A percentile compares a stretch with the other conserved stretches of the same genome.
Evolutionary conservation across 768 basidiomycete genomes (phyloP).

Genomic region (Agrocybe pediades): DNA sequence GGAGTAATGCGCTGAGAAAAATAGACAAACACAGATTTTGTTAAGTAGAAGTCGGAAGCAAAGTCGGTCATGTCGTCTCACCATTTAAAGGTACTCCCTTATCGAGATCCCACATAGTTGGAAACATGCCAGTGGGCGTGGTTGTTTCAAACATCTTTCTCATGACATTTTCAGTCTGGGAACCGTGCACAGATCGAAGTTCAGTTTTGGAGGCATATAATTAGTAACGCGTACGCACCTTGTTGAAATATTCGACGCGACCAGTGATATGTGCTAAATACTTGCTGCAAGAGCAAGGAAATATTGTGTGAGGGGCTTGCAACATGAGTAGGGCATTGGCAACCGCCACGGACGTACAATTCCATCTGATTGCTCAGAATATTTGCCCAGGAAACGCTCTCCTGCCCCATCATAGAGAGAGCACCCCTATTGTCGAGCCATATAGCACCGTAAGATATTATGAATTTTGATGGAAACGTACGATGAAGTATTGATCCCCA

Average conservation of each 20-base stretch:
- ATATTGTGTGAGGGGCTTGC: not conserved
- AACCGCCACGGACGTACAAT: slow-evolving; percentile 40
- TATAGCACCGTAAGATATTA: not conserved
- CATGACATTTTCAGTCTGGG: slow-evolving; percentile 21
- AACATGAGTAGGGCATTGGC: not conserved
- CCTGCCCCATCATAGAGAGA: slow-evolving; percentile 33
- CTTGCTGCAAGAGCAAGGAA: slow-evolving; percentile 44
- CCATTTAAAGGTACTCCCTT: slow-evolving; percentile 32
- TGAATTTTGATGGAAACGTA: slow-evolving; percentile 24
- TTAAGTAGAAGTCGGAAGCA: not conserved
- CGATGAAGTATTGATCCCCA: slow-evolving; percentile 64
- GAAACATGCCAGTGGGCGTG: slow-evolving; percentile 13
- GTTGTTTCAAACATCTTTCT: slow-evolving; percentile 13
- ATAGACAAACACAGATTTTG: not conserved
- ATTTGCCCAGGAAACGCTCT: slow-evolving; percentile 39
- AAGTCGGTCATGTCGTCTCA: slow-evolving; percentile 14
- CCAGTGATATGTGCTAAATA: slow-evolving; percentile 80
- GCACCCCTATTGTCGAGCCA: slow-evolving; percentile 30
- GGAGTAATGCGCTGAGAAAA: slow-evolving; percentile 6
- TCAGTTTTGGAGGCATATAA: not conserved
- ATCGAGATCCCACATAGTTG: slow-evolving; percentile 12
- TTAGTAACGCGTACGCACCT: slow-evolving; percentile 28
- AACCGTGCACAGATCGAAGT: not conserved
- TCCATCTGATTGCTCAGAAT: slow-evolving; percentile 67
- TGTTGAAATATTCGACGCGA: slow-evolving; percentile 59